A percentile compares a stretch with the other conserved stretches of the same genome.
Conservation (phyloP, 768 basidiomycete genomes). For the Russula olivacea region DNA sequence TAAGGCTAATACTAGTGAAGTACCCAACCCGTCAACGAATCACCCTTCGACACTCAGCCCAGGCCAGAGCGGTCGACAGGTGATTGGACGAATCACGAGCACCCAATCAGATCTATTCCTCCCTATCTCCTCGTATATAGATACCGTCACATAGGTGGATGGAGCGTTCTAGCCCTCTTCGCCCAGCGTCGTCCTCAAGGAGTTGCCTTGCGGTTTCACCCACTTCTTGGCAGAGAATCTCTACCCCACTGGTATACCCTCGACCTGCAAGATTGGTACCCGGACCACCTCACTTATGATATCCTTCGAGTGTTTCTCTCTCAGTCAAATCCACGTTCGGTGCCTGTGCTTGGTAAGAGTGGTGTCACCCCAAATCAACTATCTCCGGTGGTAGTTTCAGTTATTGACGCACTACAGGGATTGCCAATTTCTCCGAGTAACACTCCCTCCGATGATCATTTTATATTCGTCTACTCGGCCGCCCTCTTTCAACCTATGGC, state of each 20-base stretch:
- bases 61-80: not conserved
- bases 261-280: not conserved
- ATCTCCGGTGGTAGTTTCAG: not conserved
- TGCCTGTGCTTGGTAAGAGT: not conserved
- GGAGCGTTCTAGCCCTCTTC: conserved; percentile 2
- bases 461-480: not conserved
- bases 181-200: not conserved
- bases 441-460: not conserved
- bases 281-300: not conserved
- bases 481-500: not conserved
- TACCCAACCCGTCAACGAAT: not conserved
- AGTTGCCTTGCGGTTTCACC: not conserved
- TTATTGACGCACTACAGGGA: not conserved
- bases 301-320: not conserved
- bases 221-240: not conserved
- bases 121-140: conserved; percentile 12
- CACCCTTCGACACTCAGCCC: not conserved
- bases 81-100: not conserved
- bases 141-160: conserved; percentile 6
- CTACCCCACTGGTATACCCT: not conserved
- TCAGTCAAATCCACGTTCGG: not conserved
- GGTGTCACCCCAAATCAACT: not conserved
- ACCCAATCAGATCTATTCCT: not conserved
- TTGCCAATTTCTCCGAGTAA: not conserved
- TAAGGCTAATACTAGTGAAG: not conserved